Conservation (phyloP, 768 basidiomycete genomes). For the Pulveroboletus sp. region DNA sequence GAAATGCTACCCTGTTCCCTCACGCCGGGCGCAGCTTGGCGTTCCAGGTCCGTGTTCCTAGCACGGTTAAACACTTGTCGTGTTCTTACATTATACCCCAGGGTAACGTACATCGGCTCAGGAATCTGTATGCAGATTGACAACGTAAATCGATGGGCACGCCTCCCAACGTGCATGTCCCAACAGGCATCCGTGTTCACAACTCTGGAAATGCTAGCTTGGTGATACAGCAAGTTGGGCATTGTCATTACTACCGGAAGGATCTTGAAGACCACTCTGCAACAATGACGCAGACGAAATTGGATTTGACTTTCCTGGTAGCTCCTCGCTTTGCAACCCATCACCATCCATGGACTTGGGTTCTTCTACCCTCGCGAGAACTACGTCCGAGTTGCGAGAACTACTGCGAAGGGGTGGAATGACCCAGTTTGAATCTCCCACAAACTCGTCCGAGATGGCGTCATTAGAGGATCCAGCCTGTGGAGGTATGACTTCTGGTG, state of each 20-base stretch:
- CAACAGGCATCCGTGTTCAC: neutral
- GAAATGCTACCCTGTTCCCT: slow-evolving; percentile 8
- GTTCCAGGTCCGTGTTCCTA: neutral
- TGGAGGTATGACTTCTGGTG: slow-evolving; percentile 5
- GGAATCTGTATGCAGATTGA: slow-evolving; percentile 10
- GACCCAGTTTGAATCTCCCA: slow-evolving; percentile 17
- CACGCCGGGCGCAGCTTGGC: neutral
- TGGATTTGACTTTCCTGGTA: slow-evolving; percentile 7
- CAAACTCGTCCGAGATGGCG: slow-evolving; percentile 7
- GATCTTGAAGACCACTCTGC: neutral
- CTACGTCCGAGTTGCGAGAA: slow-evolving; percentile 13
- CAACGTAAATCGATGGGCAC: slow-evolving; percentile 6
- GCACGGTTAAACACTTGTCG: neutral
- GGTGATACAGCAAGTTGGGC: neutral
- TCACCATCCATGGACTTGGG: slow-evolving; percentile 3
- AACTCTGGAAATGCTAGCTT: slow-evolving; percentile 16
- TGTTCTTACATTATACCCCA: neutral
- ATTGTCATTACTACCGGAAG: slow-evolving; percentile 11
- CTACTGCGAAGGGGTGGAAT: slow-evolving; percentile 19
- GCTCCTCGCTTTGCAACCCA: slow-evolving; percentile 2
- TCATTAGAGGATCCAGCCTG: slow-evolving; percentile 9
- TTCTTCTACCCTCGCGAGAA: slow-evolving; percentile 6
- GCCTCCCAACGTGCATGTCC: neutral
- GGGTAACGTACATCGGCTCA: slow-evolving; percentile 14
- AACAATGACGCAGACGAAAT: slow-evolving; percentile 5